A percentile compares a stretch with the other conserved stretches of the same genome.
Conservation (phyloP, 257 asterid genomes). For the Solanum commersonii region DNA sequence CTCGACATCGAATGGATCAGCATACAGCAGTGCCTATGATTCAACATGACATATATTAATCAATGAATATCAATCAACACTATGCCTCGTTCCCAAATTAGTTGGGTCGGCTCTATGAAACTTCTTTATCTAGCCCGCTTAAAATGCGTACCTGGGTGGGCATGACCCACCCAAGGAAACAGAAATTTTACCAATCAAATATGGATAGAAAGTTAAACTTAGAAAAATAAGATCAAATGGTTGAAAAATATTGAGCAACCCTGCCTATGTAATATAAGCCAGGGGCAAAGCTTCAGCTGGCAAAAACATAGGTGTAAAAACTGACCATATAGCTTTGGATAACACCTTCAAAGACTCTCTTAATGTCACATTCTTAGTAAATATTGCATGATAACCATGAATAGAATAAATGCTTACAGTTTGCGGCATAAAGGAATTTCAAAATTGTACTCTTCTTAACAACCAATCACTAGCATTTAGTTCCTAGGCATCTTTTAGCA, state of each 20-base stretch:
- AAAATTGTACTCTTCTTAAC: not conserved
- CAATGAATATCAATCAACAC: not conserved
- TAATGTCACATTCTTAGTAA: not conserved
- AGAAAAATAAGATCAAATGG: conserved; percentile 4
- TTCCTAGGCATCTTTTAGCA: not conserved
- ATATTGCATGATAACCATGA: not conserved
- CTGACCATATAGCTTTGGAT: not conserved
- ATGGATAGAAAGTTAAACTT: not conserved
- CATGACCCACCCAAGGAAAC: not conserved
- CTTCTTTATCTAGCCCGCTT: not conserved
- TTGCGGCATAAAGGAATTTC: not conserved
- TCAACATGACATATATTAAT: not conserved
- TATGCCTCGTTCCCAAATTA: not conserved
- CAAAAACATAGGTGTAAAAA: not conserved
- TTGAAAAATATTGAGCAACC: not conserved
- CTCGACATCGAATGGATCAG: conserved; percentile 98
- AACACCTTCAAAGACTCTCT: not conserved
- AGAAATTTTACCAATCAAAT: not conserved
- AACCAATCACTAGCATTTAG: not conserved
- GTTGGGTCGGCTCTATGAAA: not conserved
- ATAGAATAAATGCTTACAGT: not conserved
- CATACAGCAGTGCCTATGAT: conserved; percentile 72
- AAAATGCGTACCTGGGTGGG: not conserved
- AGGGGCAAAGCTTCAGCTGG: not conserved
- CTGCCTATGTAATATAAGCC: not conserved